Conservation (phyloP, 179 eudicot species). For the Camellia oleifera region DNA sequence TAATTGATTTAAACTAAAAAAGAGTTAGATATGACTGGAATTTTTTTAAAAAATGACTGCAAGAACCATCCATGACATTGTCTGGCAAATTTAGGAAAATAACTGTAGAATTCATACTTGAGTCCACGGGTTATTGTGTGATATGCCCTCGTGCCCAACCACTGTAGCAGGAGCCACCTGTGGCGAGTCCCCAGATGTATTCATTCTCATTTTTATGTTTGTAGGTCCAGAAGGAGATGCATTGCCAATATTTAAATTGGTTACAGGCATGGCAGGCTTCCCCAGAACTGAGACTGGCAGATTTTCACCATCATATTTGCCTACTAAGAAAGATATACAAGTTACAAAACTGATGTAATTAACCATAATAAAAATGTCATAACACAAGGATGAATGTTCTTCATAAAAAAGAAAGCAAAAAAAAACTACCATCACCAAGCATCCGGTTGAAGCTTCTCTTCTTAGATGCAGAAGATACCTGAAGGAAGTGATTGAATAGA, state of each 20-base stretch:
- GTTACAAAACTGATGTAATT: background rate
- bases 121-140: conserved; percentile 45
- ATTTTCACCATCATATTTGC: conserved; percentile 42
- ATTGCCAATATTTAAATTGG: conserved; percentile 74
- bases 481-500: background rate
- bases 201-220: conserved; percentile 41
- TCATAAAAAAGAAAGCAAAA: background rate
- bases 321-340: conserved; percentile 32
- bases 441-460: conserved; percentile 72
- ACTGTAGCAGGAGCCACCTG: conserved; percentile 33
- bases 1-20: background rate
- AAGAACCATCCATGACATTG: background rate
- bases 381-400: background rate
- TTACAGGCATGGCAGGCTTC: conserved; percentile 49
- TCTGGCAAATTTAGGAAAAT: background rate
- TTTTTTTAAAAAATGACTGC: background rate
- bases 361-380: background rate
- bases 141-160: conserved; percentile 36
- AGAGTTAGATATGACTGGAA: background rate
- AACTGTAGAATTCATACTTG: conserved; percentile 31
- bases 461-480: conserved; percentile 33
- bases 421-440: conserved; percentile 68
- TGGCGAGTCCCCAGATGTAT: conserved; percentile 37
- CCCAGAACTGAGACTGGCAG: conserved; percentile 48
- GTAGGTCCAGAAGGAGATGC: conserved; percentile 49